These are phyloP conservation scores for Huntiella moniliformis DNA, from an alignment of 2,329 filamentous ascomycete genomes.

Conservation along the genomic window DNA sequence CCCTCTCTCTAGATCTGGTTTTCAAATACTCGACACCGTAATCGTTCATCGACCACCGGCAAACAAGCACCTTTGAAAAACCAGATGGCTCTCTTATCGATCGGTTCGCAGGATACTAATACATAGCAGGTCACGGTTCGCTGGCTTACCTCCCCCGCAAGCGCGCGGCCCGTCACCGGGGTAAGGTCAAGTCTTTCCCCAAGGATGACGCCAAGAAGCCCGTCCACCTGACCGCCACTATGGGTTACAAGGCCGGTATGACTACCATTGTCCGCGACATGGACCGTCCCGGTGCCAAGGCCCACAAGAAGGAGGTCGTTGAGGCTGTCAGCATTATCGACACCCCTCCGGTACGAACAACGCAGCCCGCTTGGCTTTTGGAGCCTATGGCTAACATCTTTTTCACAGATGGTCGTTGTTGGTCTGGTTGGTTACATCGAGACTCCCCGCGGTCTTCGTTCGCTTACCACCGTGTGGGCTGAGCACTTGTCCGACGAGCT, in stretches of 20 bases:
- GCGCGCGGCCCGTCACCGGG: constrained; percentile 82
- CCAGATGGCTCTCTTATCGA: not conserved
- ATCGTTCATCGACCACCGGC: not conserved
- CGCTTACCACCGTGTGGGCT: constrained; percentile 98
- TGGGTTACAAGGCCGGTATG: constrained; percentile 99
- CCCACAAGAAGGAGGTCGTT: constrained; percentile 97
- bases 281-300: constrained; percentile 93
- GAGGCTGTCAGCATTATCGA: constrained; percentile 77
- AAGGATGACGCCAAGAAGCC: constrained; percentile 99
- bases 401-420: constrained; percentile 87
- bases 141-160: constrained; percentile 77
- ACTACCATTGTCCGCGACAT: constrained; percentile 98
- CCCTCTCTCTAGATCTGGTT: not conserved
- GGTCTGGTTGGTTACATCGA: constrained; percentile 99
- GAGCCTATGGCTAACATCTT: constrained; percentile 54
- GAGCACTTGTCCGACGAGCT: constrained; percentile 97
- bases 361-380: constrained; percentile 57
- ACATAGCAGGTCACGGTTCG: constrained; percentile 48
- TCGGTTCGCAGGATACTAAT: constrained; percentile 5
- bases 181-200: constrained; percentile 99
- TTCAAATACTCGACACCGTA: not conserved
- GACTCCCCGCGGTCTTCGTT: constrained; percentile 97
- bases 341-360: constrained; percentile 87
- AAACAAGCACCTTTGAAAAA: too few relatives aligned
- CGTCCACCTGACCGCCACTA: constrained; percentile 90